These are phyloP conservation scores for Lachnellula willkommii DNA, from an alignment of 2,329 filamentous ascomycete species.

Conservation along the genomic window DNA sequence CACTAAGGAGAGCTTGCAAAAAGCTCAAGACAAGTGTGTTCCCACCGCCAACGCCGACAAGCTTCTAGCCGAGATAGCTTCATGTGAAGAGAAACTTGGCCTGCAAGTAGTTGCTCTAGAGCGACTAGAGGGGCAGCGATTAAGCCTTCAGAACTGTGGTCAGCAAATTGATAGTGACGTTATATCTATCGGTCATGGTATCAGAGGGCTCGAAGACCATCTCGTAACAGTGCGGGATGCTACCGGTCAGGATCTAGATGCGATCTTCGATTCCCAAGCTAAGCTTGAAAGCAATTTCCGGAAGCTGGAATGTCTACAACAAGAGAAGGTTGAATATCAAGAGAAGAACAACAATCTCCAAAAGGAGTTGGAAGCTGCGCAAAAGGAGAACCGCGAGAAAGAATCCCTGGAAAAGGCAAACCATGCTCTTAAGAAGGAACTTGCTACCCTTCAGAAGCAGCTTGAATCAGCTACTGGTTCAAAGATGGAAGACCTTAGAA, in stretches of 20 bases:
- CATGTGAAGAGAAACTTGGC: constrained; percentile 11
- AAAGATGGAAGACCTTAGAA: no score
- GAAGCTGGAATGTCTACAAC: neutral
- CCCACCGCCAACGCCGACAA: neutral
- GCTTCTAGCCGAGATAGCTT: constrained; percentile 6
- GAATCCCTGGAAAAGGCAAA: neutral
- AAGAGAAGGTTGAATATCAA: neutral
- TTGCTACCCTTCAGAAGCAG: no score
- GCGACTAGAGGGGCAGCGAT: constrained; percentile 5
- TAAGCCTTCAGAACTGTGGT: neutral
- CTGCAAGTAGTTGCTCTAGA: constrained; percentile 8
- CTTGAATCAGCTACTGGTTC: no score
- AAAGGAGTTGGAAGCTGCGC: neutral
- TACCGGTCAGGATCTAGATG: neutral
- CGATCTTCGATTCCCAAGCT: neutral
- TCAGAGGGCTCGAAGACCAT: neutral
- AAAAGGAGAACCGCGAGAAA: neutral
- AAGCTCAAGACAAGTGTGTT: neutral
- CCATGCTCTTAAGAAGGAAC: neutral
- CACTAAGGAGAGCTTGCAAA: constrained; percentile 5
- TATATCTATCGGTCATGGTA: neutral
- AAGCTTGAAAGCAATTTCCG: neutral
- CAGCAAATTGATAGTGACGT: neutral
- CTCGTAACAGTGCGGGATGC: neutral
- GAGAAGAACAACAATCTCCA: neutral